Base-by-base conservation (phyloP, 73 alveolate species). In the Tetrahymena elliotti region DNA sequence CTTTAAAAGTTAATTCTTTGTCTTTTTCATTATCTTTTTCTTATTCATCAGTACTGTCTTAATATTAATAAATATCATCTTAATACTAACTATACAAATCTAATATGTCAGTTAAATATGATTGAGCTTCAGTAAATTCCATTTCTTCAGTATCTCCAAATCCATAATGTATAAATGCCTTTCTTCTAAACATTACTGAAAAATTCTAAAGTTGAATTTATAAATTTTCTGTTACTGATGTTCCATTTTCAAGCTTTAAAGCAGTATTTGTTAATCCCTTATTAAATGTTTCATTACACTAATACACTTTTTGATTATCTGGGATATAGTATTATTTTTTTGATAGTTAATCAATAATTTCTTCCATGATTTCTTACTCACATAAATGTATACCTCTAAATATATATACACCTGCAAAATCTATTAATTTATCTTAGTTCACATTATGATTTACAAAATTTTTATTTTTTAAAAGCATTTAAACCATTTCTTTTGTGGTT, bases 341-440 rank as follows among this genome's bases (percentile, higher is more conserved):
- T 93, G 16, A 98, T 96, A 95, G 96, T 38, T 94, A 96, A 93
- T 98, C 92, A 52, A 93, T 96, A 96, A 97, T 97, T 96, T 97
- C 98, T 84, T 97, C 98, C 93, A 98, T 99, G 52, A 97, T 98
- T 94, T 98, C 99, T 84, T 96, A 95, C 93, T 98, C 97, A 36
- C 94, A 83, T 33, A 83, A 24, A 37, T 93, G 18, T 8, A 12
- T 47, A 3, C 96, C 97, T 94, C 97, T 84, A 96, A 84, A 96
- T n/a, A 47, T 83, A 38, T 33, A 94, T n/a, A 68, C 16, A 24
- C 88, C n/a, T 31, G 38, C 38, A 68, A 68, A 68, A 27, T 68
- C 88, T 22, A 68, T 31, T 68, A 68, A n/a, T 18, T n/a, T 27
- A n/a, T 68, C 38, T 27, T n/a, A 27, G 36, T 68, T 68, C 3